Evolutionary conservation across 2,329 filamentous ascomycete genomes (phyloP).

Genomic region (Aureobasidium subglaciale): DNA sequence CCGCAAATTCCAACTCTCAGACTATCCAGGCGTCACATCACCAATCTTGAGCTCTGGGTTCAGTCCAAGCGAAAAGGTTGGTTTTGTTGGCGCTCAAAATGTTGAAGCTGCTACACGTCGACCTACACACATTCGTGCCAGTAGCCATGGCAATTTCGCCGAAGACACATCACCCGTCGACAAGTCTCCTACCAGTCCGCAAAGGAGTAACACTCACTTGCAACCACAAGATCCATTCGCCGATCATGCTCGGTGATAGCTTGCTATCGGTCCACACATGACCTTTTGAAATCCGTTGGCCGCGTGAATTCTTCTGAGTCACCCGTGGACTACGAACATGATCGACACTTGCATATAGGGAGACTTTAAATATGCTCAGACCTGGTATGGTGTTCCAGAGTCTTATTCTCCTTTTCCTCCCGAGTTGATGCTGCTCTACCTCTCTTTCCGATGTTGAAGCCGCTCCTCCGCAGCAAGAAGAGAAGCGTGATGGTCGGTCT

Average conservation of each 20-base stretch:
- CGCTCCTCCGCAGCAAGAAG: constrained; percentile 32
- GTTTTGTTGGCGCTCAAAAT: constrained; percentile 35
- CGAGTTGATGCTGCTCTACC: constrained; percentile 15
- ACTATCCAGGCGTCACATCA: constrained; percentile 26
- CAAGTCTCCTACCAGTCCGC: constrained; percentile 25
- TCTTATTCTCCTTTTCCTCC: constrained; percentile 14
- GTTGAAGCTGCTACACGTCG: constrained; percentile 36
- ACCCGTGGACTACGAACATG: constrained; percentile 22
- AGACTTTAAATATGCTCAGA: constrained; percentile 32
- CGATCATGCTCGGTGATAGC: constrained; percentile 33
- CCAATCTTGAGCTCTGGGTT: constrained; percentile 26
- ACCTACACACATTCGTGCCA: constrained; percentile 37
- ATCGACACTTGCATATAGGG: constrained; percentile 23
- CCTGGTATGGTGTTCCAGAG: constrained; percentile 22
- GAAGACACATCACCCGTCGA: constrained; percentile 35
- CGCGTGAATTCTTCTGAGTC: constrained; percentile 35
- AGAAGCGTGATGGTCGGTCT: constrained; percentile 32
- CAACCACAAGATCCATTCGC: constrained; percentile 33
- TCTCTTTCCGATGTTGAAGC: constrained; percentile 18
- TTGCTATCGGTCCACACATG: constrained; percentile 32
- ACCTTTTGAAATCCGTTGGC: constrained; percentile 36
- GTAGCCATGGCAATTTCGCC: constrained; percentile 39
- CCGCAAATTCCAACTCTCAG: constrained; percentile 37
- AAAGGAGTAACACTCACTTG: constrained; percentile 24
- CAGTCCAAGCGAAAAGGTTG: constrained; percentile 34